These are phyloP conservation scores for Russula sp. DNA, from an alignment of 768 basidiomycete genomes.

Conservation along the genomic window DNA sequence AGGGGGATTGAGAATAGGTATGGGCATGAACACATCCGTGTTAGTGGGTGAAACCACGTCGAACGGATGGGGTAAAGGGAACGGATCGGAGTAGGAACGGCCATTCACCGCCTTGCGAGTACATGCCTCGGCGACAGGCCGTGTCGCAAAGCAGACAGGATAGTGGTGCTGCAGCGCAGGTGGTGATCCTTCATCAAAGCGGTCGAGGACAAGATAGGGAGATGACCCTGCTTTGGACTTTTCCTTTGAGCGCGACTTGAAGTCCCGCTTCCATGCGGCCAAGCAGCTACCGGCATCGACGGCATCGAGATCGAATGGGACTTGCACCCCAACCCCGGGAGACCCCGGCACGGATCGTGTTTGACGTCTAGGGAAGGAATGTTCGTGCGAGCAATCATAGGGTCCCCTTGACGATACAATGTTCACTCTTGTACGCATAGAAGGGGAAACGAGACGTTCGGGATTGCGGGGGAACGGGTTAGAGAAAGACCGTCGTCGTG, in stretches of 20 bases:
- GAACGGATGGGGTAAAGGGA: constrained; percentile 39
- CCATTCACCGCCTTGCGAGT: constrained; percentile 38
- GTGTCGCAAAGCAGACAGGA: constrained; percentile 19
- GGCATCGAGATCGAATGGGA: constrained; percentile 19
- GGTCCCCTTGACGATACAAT: constrained; percentile 38
- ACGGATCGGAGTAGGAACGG: constrained; percentile 58
- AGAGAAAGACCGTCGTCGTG: constrained; percentile 13
- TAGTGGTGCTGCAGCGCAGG: constrained; percentile 6
- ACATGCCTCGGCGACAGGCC: constrained; percentile 21
- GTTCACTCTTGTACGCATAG: constrained; percentile 37
- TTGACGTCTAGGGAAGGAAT: constrained; percentile 33
- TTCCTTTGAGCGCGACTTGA: constrained; percentile 26
- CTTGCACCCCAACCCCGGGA: constrained; percentile 1
- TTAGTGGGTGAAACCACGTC: constrained; percentile 49
- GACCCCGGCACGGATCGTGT: constrained; percentile 19
- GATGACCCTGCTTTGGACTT: constrained; percentile 20
- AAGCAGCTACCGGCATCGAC: constrained; percentile 32
- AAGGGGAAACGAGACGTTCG: neutral
- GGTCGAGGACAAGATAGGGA: constrained; percentile 12
- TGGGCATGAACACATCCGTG: constrained; percentile 45
- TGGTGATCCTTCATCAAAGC: neutral
- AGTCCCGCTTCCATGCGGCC: constrained; percentile 39
- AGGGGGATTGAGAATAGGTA: constrained; percentile 40
- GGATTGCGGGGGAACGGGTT: neutral
- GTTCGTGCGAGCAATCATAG: constrained; percentile 48